Percentiles rank a stretch among this genome's conserved stretches.
These are phyloP conservation scores for Boletus bicolor DNA, from an alignment of 768 basidiomycete species.

Conservation along the genomic window DNA sequence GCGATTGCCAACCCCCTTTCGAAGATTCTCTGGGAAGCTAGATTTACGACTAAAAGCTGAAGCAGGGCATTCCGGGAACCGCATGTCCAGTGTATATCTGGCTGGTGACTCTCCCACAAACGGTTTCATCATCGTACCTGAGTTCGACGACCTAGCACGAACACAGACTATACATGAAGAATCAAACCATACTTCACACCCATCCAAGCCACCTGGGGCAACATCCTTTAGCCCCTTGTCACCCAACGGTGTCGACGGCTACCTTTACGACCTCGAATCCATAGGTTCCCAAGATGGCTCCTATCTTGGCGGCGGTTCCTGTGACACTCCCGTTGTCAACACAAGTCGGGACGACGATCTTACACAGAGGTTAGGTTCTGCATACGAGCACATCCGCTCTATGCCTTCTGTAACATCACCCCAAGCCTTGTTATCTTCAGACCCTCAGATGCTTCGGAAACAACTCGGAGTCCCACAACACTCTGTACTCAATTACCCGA, in stretches of 20 bases:
- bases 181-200: not conserved
- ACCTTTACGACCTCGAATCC: not conserved
- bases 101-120: slow-evolving; percentile 13
- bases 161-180: not conserved
- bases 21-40: slow-evolving; percentile 10
- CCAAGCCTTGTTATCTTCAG: slow-evolving; percentile 15
- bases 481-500: slow-evolving; percentile 25
- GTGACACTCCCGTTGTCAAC: not conserved
- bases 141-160: slow-evolving; percentile 20
- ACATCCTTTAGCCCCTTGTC: not conserved
- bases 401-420: slow-evolving; percentile 18
- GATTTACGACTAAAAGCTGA: not conserved
- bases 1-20: slow-evolving; percentile 24
- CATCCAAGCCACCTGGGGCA: not conserved
- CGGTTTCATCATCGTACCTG: slow-evolving; percentile 22
- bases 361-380: slow-evolving; percentile 17
- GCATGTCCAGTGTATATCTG: slow-evolving; percentile 23
- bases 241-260: not conserved
- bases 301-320: not conserved
- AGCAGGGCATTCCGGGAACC: slow-evolving; percentile 5
- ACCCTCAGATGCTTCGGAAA: slow-evolving; percentile 27
- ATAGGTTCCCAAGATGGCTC: not conserved
- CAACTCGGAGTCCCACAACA: slow-evolving; percentile 32
- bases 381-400: slow-evolving; percentile 24
- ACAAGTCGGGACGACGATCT: slow-evolving; percentile 18